phyloP scores from a whole-genome alignment of 164 flowering plant genomes.

The Nelumbo lutea region DNA sequence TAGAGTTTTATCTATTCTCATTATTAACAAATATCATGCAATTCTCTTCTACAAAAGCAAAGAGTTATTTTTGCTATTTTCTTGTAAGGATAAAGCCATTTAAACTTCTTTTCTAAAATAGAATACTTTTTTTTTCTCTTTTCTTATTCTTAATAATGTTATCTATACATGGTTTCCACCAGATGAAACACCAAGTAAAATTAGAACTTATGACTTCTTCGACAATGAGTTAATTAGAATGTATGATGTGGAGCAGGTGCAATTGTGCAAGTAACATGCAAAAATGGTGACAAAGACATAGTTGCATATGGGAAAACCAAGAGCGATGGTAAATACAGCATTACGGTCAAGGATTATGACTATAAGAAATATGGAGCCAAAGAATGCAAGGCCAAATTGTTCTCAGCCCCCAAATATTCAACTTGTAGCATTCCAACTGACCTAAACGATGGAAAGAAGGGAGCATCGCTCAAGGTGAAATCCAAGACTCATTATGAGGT shows the following conservation, averaged over 20 bases:
- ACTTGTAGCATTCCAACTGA: constrained; percentile 57
- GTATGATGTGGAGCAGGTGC: constrained; percentile 43
- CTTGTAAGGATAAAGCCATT: too few species aligned
- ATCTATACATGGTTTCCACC: too few species aligned
- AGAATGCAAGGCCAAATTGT: constrained; percentile 60
- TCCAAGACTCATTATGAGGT: constrained; percentile 53
- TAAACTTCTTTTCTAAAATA: too few species aligned
- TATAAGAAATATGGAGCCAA: constrained; percentile 49
- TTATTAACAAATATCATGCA: too few species aligned
- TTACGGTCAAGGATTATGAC: constrained; percentile 43
- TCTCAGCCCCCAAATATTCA: constrained; percentile 57
- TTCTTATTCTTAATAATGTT: too few species aligned
- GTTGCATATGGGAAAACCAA: constrained; percentile 63
- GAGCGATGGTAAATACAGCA: constrained; percentile 58
- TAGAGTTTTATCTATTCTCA: too few species aligned
- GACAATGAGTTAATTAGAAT: too few species aligned
- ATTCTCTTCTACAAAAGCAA: too few species aligned
- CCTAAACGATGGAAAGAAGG: constrained; percentile 44
- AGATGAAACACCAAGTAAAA: too few species aligned
- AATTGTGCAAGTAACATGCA: constrained; percentile 57
- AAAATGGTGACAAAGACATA: constrained; percentile 41
- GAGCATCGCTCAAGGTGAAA: constrained; percentile 45
- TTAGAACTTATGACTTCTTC: neutral
- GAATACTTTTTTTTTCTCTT: too few species aligned
- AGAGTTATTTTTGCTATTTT: too few species aligned